phyloP scores from a whole-genome alignment of 305 asterid genomes.

The Fraxinus greggii region DNA sequence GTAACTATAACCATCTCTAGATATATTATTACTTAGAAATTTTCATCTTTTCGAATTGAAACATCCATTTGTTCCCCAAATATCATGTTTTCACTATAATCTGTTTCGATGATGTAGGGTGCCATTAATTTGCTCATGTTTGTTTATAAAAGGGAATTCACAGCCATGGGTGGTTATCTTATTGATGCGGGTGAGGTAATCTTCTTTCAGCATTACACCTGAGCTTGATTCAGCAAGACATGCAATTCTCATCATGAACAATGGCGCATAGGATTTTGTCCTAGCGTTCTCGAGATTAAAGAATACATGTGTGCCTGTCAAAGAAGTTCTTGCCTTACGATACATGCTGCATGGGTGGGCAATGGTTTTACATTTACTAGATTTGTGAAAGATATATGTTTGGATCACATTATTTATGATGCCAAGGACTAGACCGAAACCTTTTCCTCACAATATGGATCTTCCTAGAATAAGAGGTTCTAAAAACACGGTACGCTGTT shows the following conservation, averaged over 20 bases:
- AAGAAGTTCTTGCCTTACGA: not conserved
- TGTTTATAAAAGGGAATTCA: constrained; percentile 84
- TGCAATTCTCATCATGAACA: constrained; percentile 19
- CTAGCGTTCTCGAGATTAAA: constrained; percentile 4
- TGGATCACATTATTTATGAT: constrained; percentile 11
- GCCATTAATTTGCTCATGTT: constrained; percentile 90
- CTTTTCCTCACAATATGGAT: not conserved
- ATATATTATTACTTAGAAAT: not conserved
- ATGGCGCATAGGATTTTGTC: constrained; percentile 9
- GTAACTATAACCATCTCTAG: constrained; percentile 13
- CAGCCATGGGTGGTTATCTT: constrained; percentile 96
- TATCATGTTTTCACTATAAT: constrained; percentile 20
- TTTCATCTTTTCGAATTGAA: constrained; percentile 1
- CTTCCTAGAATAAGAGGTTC: not conserved
- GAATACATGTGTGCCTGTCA: constrained; percentile 13
- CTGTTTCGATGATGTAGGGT: constrained; percentile 59
- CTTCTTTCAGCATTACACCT: constrained; percentile 22
- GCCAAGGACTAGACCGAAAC: constrained; percentile 10
- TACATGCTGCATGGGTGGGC: not conserved
- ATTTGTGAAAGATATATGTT: constrained; percentile 10
- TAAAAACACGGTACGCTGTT: not conserved
- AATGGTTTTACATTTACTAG: constrained; percentile 1
- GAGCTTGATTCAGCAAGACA: constrained; percentile 9
- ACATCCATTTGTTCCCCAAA: constrained; percentile 12
- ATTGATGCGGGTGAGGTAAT: constrained; percentile 99